These are phyloP conservation scores for Chiua virens DNA, from an alignment of 768 basidiomycete species.

Conservation along the genomic window DNA sequence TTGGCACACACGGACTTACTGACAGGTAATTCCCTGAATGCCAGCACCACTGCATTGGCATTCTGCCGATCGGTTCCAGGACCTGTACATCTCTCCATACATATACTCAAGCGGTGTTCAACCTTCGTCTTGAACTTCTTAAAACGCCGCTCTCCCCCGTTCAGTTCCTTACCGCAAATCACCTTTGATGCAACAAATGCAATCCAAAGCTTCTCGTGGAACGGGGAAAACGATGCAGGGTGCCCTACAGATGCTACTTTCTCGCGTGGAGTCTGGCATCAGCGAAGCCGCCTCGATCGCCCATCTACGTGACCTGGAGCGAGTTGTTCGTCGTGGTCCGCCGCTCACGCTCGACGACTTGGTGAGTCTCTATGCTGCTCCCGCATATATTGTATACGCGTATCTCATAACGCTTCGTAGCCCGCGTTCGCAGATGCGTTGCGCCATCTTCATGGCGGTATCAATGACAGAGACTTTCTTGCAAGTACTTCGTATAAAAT, in stretches of 20 bases:
- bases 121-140: neutral
- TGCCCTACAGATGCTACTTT: slow-evolving; percentile 14
- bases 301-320: slow-evolving; percentile 26
- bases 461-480: slow-evolving; percentile 62
- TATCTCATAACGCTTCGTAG: slow-evolving; percentile 28
- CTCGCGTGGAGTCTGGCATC: slow-evolving; percentile 6
- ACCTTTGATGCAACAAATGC: slow-evolving; percentile 5
- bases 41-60: slow-evolving; percentile 1
- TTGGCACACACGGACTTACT: neutral
- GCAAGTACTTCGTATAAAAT: slow-evolving; percentile 34
- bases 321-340: slow-evolving; percentile 28
- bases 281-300: neutral
- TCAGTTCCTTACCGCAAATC: neutral
- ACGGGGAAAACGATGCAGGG: slow-evolving; percentile 1
- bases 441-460: slow-evolving; percentile 38
- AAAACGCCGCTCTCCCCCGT: neutral
- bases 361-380: slow-evolving; percentile 16
- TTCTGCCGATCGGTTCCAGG: no score
- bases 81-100: no score
- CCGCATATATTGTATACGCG: neutral
- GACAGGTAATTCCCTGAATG: neutral
- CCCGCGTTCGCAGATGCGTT: slow-evolving; percentile 51
- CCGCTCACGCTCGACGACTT: slow-evolving; percentile 26
- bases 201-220: neutral
- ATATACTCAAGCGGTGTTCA: neutral